Evolutionary conservation across 352 stramenopile species (phyloP).

Genomic region (Globisporangium apiculatum): DNA sequence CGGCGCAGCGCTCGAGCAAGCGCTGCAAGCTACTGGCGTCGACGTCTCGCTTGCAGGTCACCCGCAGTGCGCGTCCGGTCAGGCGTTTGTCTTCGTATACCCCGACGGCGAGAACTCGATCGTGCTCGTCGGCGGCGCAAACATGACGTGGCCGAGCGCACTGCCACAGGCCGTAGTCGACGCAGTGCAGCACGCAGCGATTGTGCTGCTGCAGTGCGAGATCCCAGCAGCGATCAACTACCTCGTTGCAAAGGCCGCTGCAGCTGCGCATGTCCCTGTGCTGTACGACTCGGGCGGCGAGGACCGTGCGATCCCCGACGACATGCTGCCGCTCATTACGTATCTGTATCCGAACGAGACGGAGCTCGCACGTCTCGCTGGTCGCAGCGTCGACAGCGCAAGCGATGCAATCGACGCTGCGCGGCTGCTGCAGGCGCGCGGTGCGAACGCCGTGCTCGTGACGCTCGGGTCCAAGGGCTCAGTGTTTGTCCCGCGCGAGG

Average conservation of each 20-base stretch:
- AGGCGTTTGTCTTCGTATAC: conserved; percentile 81
- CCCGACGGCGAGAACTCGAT: conserved; percentile 82
- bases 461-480: conserved; percentile 62
- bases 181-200: conserved; percentile 40
- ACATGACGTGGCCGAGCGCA: conserved; percentile 43
- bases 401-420: conserved; percentile 51
- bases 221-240: conserved; percentile 53
- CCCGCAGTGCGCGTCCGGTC: conserved; percentile 45
- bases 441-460: conserved; percentile 51
- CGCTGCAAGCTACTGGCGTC: conserved; percentile 26
- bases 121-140: conserved; percentile 75
- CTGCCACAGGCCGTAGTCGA: conserved; percentile 27
- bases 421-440: conserved; percentile 36
- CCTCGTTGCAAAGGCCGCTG: conserved; percentile 39
- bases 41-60: conserved; percentile 32
- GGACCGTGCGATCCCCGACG: conserved; percentile 44
- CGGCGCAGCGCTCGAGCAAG: conserved; percentile 30
- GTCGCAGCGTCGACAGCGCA: conserved; percentile 24
- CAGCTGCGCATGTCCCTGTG: conserved; percentile 39
- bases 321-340: conserved; percentile 47
- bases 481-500: conserved; percentile 37
- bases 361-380: conserved; percentile 46
- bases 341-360: conserved; percentile 79
- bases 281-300: conserved; percentile 79
- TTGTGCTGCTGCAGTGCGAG: conserved; percentile 72